Evolutionary conservation across 129 eudicot species (phyloP).

Genomic region (Mikania micrantha): DNA sequence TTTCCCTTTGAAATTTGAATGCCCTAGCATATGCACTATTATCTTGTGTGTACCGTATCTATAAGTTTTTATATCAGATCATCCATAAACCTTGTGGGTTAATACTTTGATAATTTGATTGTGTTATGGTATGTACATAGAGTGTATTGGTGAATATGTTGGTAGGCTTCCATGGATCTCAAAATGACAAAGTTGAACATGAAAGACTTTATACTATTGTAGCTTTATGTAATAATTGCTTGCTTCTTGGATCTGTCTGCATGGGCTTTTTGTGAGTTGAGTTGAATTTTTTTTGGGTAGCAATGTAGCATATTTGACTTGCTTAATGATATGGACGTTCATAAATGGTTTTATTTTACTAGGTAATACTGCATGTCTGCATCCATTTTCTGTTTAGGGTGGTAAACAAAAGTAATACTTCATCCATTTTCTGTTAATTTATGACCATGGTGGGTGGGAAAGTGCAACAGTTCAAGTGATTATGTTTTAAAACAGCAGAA

Average conservation of each 20-base stretch:
- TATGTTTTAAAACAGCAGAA: background rate
- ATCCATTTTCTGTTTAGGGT: background rate
- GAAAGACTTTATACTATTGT: background rate
- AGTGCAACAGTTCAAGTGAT: background rate
- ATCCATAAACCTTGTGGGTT: background rate
- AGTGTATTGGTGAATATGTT: background rate
- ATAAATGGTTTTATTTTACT: background rate
- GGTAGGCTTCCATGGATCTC: conserved; percentile 6
- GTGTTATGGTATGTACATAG: background rate
- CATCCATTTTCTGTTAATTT: background rate
- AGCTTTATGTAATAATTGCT: background rate
- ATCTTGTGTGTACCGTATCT: background rate
- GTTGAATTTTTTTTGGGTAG: background rate
- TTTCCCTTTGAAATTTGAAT: conserved; percentile 2
- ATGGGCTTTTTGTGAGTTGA: background rate
- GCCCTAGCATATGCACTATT: background rate
- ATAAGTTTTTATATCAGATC: background rate
- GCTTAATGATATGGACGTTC: background rate
- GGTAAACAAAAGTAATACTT: background rate
- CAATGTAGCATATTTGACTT: background rate
- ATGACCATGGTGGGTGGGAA: background rate
- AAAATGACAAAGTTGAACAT: conserved; percentile 1
- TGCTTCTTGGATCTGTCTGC: background rate
- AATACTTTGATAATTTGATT: no score
- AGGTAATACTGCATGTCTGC: background rate